Conservation (phyloP, 441 rosid species). For the Populus tomentosa region DNA sequence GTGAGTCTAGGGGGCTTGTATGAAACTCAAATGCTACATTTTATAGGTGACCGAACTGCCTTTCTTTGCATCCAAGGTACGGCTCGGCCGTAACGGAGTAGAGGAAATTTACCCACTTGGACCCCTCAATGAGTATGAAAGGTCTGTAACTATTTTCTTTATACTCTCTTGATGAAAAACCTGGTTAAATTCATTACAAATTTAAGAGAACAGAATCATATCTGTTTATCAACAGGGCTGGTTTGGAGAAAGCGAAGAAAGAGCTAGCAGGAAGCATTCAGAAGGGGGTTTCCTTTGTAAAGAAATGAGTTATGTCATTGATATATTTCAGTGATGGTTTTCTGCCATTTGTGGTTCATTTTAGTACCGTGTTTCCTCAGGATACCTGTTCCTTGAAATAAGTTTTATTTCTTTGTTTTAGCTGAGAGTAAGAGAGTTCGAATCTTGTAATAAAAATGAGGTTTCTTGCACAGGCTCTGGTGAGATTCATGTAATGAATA, state of each 20-base stretch:
- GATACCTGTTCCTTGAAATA: constrained; percentile 9
- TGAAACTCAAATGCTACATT: neutral
- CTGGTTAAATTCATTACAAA: neutral
- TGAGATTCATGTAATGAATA: constrained; percentile 17
- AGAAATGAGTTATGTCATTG: constrained; percentile 33
- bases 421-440: neutral
- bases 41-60: constrained; percentile 93
- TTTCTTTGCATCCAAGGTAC: constrained; percentile 81
- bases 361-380: neutral
- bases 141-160: constrained; percentile 34
- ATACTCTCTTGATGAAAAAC: neutral
- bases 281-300: constrained; percentile 69
- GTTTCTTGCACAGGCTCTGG: neutral
- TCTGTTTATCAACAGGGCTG: constrained; percentile 35
- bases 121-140: constrained; percentile 77
- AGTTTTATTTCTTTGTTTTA: constrained; percentile 8
- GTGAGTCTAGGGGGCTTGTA: neutral
- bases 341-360: neutral
- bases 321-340: neutral
- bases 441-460: neutral
- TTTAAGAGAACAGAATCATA: neutral
- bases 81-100: constrained; percentile 65
- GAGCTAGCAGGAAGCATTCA: constrained; percentile 77
- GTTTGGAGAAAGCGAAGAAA: constrained; percentile 87
- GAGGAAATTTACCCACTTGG: constrained; percentile 80